Evolutionary conservation across 352 stramenopile genomes (phyloP).

Genomic region (Achlya hypogyna): DNA sequence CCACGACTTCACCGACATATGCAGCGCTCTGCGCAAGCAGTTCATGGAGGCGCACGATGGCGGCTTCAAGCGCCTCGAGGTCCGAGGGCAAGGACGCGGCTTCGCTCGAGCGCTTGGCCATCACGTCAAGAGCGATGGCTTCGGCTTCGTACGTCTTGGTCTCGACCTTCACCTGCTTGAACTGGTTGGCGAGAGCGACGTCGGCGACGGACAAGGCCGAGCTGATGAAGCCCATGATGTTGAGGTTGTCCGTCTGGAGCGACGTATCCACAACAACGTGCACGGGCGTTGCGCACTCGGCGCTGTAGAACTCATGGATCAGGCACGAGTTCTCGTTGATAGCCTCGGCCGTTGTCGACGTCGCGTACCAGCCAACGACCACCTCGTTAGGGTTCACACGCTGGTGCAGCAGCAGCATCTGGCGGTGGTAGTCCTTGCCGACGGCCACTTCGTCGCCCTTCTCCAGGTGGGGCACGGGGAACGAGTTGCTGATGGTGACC

Average conservation of each 20-base stretch:
- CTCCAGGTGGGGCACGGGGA: constrained; percentile 95
- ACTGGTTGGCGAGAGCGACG: constrained; percentile 86
- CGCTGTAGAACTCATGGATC: constrained; percentile 98
- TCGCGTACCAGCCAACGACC: constrained; percentile 96
- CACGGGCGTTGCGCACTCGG: constrained; percentile 86
- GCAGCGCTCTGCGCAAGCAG: constrained; percentile 83
- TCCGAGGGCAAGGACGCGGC: constrained; percentile 57
- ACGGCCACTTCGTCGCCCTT: constrained; percentile 94
- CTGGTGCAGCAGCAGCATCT: constrained; percentile 95
- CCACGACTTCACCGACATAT: constrained; percentile 90
- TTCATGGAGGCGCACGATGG: constrained; percentile 85
- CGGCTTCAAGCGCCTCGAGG: constrained; percentile 54
- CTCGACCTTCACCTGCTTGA: constrained; percentile 88
- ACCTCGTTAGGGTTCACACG: constrained; percentile 91
- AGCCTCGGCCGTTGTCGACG: constrained; percentile 37
- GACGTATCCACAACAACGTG: constrained; percentile 94
- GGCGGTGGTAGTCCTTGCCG: constrained; percentile 96
- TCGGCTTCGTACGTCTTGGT: constrained; percentile 90
- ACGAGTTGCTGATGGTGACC: constrained; percentile 92
- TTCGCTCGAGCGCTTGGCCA: constrained; percentile 30
- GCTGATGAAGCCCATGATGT: constrained; percentile 87
- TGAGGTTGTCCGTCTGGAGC: constrained; percentile 68
- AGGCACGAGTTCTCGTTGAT: constrained; percentile 93
- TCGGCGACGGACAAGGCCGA: constrained; percentile 86
- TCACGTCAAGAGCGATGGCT: constrained; percentile 86